Evolutionary conservation across 129 eudicot species (phyloP), one percentile per base, ranked within the genome.

Genomic region (Helichrysum umbraculigerum): DNA sequence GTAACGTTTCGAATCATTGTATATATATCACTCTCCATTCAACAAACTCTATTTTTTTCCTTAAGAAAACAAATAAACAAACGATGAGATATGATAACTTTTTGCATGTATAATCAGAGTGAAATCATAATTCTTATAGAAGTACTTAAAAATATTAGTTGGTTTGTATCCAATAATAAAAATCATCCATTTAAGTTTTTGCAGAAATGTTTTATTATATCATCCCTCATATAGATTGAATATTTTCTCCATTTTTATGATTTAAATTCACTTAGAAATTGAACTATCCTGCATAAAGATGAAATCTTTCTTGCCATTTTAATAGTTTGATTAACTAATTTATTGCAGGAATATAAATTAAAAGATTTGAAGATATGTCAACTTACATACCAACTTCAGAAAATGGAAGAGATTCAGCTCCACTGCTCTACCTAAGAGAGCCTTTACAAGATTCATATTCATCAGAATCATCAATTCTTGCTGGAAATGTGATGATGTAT

Each of bases 401-500:
- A 76, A 77, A 79, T 71, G 87, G 78, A 72, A 87, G 90, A 82
- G 87, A 87, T 64, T 69, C 88, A 6, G 68, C 81, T 33, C 73
- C 85, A 34, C 74, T 85, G 82, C 75, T 78, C 51, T 81, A 88
- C 76, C 77, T 68, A 61, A 86, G 87, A 75, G 89, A 87, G 60
- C 82, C 86, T 76, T 66, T 80, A 39, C 79, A 79, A 4, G 73
- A 71, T 75, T 77, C 92, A 22, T 85, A 85, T 76, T 79, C 96
- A 63, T 83, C 96, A 71, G 90, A 88, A 72, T 50, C 91, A 30
- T 84, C 86, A 0, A 68, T 76, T 78, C 75, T 82, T 7, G 71
- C 83, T 7, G 85, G 82, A 37, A 90, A 86, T 76, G 72, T 73
- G 73, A 84, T 86, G 85, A 86, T 84, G 88, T 88, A 88, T 66